Base-by-base conservation (phyloP, 139 green algal species). In the Coelastrella sp. region DNA sequence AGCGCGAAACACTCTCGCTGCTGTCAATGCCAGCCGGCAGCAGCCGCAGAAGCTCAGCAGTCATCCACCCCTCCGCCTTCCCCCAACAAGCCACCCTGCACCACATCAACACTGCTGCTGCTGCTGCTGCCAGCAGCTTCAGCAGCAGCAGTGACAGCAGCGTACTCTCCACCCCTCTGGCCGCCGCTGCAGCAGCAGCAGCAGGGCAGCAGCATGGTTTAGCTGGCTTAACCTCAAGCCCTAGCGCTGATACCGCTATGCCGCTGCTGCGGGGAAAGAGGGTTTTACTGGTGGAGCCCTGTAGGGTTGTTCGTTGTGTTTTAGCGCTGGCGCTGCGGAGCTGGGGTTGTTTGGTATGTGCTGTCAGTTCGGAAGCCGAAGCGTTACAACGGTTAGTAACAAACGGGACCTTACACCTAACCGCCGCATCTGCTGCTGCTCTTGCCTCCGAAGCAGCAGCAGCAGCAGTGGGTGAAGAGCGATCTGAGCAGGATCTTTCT, bases 221-320 rank as follows among this genome's bases (percentile, higher is more conserved):
- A 22, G 81, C 82, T 32, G 82, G n/a, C n/a, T 64, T 54, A 6
- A 77, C 59, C 61, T 59, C 19, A 14, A 58, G 22, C 79, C 82
- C 83, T 73, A 76, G 10, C 14, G 61, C 19, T 19, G 81, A 87
- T 3, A 61, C 81, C 5, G 81, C 81, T 10, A 87, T 89, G 71
- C 92, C 89, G 77, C 86, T 95, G 75, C 81, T 97, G 83, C 22
- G 74, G 4, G 94, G 94, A 32, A 95, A 94, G 89, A 74, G 90
- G 14, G 92, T 97, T 22, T 85, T 98, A 74, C 86, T 98, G 57
- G 95, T 97, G 64, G 96, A 98, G 86, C 87, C 92, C 0, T 97
- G 92, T 73, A 65, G 88, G 54, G 92, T 97, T 91, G 95, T 97
- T 60, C 90, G 95, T 3, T 73, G 92, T 22, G 93, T 95, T 64